Evolutionary conservation across 495 filamentous ascomycete species (phyloP).

Genomic region (Aspergillus sparsus): DNA sequence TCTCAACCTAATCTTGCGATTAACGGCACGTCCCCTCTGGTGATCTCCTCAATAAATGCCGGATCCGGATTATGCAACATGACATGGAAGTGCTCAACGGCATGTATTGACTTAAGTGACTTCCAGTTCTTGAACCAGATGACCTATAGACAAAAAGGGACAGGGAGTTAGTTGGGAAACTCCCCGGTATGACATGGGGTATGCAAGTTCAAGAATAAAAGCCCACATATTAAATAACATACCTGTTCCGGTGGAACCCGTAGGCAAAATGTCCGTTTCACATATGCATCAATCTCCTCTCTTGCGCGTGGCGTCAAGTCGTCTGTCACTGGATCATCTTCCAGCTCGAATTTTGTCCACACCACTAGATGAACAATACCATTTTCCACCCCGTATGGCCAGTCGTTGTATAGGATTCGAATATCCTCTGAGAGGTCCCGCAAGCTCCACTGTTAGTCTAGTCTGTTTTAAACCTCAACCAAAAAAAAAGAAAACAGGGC

Average conservation of each 20-base stretch:
- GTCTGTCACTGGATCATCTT: slow-evolving; percentile 63
- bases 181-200: not conserved
- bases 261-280: slow-evolving; percentile 61
- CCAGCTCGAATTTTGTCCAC: slow-evolving; percentile 86
- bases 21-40: slow-evolving; percentile 70
- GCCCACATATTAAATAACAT: slow-evolving; percentile 2
- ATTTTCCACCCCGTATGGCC: slow-evolving; percentile 80
- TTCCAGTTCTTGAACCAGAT: slow-evolving; percentile 93
- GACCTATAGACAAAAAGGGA: slow-evolving; percentile 47
- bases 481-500: slow-evolving; percentile 4
- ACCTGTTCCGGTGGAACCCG: slow-evolving; percentile 49
- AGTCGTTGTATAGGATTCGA: slow-evolving; percentile 82
- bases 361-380: slow-evolving; percentile 80
- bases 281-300: slow-evolving; percentile 65
- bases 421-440: slow-evolving; percentile 55
- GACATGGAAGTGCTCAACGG: slow-evolving; percentile 95
- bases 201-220: not conserved
- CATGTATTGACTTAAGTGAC: slow-evolving; percentile 74
- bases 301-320: slow-evolving; percentile 65
- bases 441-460: slow-evolving; percentile 2
- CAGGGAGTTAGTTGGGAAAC: not conserved
- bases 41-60: slow-evolving; percentile 69
- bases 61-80: slow-evolving; percentile 77
- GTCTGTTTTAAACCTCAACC: not conserved
- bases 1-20: slow-evolving; percentile 31